Base-by-base conservation (phyloP, 305 asterid species). In the Solanum hybrid region DNA sequence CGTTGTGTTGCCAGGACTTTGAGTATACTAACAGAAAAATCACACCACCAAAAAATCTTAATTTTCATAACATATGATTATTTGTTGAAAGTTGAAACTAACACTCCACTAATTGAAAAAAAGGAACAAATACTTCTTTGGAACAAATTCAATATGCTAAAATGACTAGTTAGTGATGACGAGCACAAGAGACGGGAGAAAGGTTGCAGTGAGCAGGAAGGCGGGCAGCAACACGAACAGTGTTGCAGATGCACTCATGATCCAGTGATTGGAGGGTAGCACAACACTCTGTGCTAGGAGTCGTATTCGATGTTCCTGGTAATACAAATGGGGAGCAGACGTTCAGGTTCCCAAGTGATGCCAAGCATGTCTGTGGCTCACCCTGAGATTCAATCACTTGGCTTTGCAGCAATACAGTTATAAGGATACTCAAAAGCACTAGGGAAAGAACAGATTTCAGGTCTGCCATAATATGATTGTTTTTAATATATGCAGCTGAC, bases 151-250 rank as follows among this genome's bases (percentile, higher is more conserved):
- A 6, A 78, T n/a, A 10, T 36, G 56, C 10, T 35, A 78, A 36
- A 78, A 22, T n/a, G 85, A 36, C 56, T 78, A 78, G 51, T 40
- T 40, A 40, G 51, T 78, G 45, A 60, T 29, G 31, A 40, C 89
- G 51, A 78, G 85, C 22, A 42, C 98, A 96, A 40, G 88, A 19
- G 93, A 95, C 89, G 42, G 95, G 87, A 45, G 97, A 93, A 91
- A 95, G 94, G 93, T 93, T 95, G 96, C 99, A 96, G 73, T 85
- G 94, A 4, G 95, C 40, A 0, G 99, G 97, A 73, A 95, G 93
- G 4, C 93, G 98, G 4, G 96, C 87, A 24, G 97, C 96, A 42
- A 95, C 94, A 85, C 95, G 84, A 34, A 94, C 66, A 7, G 96
- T 93, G 93, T 45, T 94, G 93, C 99, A 96, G 56, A 95, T 10